Percentiles rank a stretch among this genome's conserved stretches.
Conservation (phyloP, 495 filamentous ascomycete genomes). For the Xylaria sp. region DNA sequence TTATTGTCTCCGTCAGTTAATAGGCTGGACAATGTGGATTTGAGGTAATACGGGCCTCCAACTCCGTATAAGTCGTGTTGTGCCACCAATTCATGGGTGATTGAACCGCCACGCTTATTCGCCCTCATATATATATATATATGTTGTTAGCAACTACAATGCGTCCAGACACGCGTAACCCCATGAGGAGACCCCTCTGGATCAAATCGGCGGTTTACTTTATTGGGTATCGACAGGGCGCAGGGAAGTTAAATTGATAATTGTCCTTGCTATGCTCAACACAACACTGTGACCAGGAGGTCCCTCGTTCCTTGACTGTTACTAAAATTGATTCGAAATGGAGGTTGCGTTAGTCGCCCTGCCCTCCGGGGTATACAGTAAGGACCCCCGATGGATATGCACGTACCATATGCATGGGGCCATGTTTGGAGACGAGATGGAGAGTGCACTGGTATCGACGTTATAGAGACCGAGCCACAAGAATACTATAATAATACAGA, state of each 20-base stretch:
- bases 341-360: slow-evolving; percentile 16
- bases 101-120: slow-evolving; percentile 20
- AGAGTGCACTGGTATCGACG: not conserved
- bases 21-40: slow-evolving; percentile 26
- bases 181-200: not conserved
- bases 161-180: not conserved
- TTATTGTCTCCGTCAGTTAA: slow-evolving; percentile 25
- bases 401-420: slow-evolving; percentile 16
- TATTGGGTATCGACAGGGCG: slow-evolving; percentile 10
- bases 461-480: not conserved
- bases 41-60: slow-evolving; percentile 41
- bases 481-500: slow-evolving; percentile 4
- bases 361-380: not conserved
- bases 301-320: not conserved
- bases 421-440: slow-evolving; percentile 19
- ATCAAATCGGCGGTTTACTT: slow-evolving; percentile 18
- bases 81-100: slow-evolving; percentile 23
- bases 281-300: not conserved
- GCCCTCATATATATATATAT: slow-evolving; percentile 8
- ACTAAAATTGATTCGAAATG: slow-evolving; percentile 18
- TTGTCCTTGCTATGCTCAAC: not conserved
- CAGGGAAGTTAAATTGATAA: not conserved
- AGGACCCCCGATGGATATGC: slow-evolving; percentile 2
- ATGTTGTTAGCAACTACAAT: slow-evolving; percentile 1
- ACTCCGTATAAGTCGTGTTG: slow-evolving; percentile 34